These are phyloP conservation scores for Aegilops umbellulata DNA, from an alignment of 176 grass and related monocot genomes.

Conservation along the genomic window DNA sequence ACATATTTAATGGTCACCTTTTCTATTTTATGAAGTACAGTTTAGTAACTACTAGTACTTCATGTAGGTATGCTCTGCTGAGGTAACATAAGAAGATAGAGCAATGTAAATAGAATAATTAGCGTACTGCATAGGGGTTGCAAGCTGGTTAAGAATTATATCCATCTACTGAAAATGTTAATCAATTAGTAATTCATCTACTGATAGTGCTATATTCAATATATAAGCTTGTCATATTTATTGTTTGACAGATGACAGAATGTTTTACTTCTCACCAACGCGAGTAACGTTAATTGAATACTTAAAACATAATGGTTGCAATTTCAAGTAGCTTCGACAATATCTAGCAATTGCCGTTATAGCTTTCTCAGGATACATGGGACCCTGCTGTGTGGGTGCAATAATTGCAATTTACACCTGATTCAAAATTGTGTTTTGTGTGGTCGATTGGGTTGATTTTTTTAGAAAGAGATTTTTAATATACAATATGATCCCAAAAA, in stretches of 20 bases:
- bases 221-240: background rate
- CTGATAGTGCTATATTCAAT: background rate
- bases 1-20: background rate
- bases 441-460: too few species aligned
- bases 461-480: too few species aligned
- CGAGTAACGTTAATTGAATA: background rate
- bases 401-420: too few species aligned
- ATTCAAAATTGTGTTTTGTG: too few species aligned
- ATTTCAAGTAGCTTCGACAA: background rate
- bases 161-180: background rate
- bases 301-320: background rate
- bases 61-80: background rate
- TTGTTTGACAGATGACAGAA: background rate
- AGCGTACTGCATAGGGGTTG: background rate
- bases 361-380: too few species aligned
- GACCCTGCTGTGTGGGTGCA: too few species aligned
- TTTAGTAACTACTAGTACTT: background rate
- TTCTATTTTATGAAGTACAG: background rate
- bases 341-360: background rate
- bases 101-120: background rate
- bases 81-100: constrained; percentile 5
- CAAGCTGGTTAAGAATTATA: constrained; percentile 3
- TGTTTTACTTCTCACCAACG: too few species aligned
- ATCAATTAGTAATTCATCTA: background rate
- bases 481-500: too few species aligned